Percentiles rank a stretch among this genome's conserved stretches.
Conservation (phyloP, 495 filamentous ascomycete genomes). For the Xylona heveae region DNA sequence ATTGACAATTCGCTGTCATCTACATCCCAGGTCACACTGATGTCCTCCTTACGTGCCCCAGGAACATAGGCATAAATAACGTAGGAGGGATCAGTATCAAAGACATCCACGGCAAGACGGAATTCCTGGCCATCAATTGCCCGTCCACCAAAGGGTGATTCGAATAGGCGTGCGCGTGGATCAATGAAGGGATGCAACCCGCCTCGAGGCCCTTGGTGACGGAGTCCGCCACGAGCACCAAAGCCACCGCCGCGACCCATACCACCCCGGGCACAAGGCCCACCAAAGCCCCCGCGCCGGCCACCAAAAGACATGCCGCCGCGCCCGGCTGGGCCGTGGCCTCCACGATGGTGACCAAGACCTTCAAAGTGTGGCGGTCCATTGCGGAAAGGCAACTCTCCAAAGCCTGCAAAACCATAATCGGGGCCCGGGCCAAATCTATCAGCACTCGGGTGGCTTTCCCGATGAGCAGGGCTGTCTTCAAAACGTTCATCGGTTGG, state of each 20-base stretch:
- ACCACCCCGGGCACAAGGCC: background rate
- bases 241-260: background rate
- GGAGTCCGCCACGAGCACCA: background rate
- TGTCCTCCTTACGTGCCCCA: slow-evolving; percentile 56
- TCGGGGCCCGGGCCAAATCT: background rate
- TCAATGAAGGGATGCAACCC: background rate
- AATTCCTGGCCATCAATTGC: slow-evolving; percentile 22
- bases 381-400: background rate
- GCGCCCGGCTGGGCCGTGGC: background rate
- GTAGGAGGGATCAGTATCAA: slow-evolving; percentile 39
- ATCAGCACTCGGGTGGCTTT: background rate
- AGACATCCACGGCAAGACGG: slow-evolving; percentile 45
- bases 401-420: background rate
- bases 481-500: background rate
- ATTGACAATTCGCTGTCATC: slow-evolving; percentile 41
- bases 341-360: background rate
- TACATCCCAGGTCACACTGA: slow-evolving; percentile 53
- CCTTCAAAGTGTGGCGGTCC: background rate
- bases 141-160: background rate
- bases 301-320: background rate
- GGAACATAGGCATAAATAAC: slow-evolving; percentile 53
- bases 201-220: background rate
- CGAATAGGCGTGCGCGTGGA: background rate
- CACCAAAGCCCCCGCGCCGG: background rate
- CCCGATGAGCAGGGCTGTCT: background rate